phyloP scores from a whole-genome alignment of 306 rosid species.

The Dicorynia guianensis region DNA sequence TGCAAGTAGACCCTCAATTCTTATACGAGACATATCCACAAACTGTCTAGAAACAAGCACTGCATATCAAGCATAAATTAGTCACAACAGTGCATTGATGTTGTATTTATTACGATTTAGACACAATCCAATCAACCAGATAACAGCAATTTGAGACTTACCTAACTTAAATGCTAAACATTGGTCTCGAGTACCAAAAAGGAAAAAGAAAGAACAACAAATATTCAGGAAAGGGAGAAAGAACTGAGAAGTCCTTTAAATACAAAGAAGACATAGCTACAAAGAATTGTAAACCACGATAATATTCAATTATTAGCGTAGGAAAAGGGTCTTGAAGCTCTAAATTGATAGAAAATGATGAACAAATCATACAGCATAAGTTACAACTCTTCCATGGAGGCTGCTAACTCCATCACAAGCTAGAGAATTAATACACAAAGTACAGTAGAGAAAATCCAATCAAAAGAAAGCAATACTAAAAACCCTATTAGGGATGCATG shows the following conservation, averaged over 20 bases:
- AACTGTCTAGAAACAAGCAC: conserved; percentile 95
- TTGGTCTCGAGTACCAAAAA: no score
- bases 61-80: conserved; percentile 44
- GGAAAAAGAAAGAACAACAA: no score
- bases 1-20: conserved; percentile 97
- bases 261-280: no score
- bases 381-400: not conserved
- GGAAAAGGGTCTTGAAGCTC: not conserved
- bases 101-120: no score
- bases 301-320: no score
- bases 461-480: not conserved
- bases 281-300: no score
- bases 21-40: conserved; percentile 90
- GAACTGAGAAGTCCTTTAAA: no score
- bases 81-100: conserved; percentile 14
- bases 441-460: not conserved
- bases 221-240: no score
- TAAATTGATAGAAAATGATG: not conserved
- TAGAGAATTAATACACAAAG: not conserved
- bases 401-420: not conserved
- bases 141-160: no score
- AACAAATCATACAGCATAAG: not conserved
- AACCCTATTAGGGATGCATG: not conserved
- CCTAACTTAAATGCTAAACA: no score
- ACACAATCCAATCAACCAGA: no score